Percentiles rank a stretch among this genome's conserved stretches.
phyloP scores from a whole-genome alignment of 306 rosid genomes.

The Aeschynomene evenia region DNA sequence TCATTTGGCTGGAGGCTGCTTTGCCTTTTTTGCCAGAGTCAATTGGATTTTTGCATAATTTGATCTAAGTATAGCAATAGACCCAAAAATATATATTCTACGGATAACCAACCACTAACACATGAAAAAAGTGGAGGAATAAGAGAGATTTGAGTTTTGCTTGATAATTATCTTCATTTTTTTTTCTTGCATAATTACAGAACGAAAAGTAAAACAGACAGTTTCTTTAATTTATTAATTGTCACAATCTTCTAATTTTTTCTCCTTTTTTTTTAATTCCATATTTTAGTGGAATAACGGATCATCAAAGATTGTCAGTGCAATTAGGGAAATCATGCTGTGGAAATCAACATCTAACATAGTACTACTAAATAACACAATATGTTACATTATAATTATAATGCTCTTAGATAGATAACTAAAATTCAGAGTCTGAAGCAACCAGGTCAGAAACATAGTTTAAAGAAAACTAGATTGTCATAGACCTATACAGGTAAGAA shows the following conservation, averaged over 20 bases:
- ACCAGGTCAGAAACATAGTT: slow-evolving; percentile 1
- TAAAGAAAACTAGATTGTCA: not conserved
- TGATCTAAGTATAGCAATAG: not conserved
- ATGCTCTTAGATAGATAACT: not conserved
- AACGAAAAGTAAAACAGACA: not conserved
- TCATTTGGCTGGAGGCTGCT: not conserved
- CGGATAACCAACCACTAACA: not conserved
- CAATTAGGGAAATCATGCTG: not conserved
- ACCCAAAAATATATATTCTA: not conserved
- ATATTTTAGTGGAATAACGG: too few species aligned
- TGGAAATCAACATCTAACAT: not conserved
- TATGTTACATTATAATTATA: not conserved
- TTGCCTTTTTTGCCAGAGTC: not conserved
- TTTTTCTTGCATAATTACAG: too few species aligned
- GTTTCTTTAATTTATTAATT: not conserved
- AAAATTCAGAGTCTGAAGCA: not conserved
- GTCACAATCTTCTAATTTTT: too few species aligned
- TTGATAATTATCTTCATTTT: not conserved
- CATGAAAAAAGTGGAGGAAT: not conserved
- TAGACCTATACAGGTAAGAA: not conserved
- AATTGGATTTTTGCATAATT: not conserved
- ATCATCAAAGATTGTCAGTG: too few species aligned
- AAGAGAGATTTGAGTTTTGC: not conserved
- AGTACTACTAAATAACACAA: not conserved
- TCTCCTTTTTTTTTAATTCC: too few species aligned